A percentile compares a stretch with the other conserved stretches of the same genome.
phyloP scores from a whole-genome alignment of 2,329 filamentous ascomycete genomes.

The Aspergillus sp. region DNA sequence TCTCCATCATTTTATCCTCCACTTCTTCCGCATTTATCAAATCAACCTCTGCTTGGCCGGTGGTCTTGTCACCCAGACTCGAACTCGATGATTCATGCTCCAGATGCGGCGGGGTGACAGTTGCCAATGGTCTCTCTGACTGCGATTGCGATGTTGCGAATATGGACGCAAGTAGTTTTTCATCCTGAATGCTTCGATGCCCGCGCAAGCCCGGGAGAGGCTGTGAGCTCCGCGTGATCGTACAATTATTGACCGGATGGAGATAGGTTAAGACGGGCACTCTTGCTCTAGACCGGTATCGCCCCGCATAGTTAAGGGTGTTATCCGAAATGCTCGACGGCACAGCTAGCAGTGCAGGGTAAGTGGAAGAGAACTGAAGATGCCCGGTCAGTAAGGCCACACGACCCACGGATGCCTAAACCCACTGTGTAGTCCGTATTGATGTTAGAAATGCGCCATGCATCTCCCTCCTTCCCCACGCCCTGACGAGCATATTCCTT shows the following conservation, averaged over 20 bases:
- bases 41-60: slow-evolving; percentile 39
- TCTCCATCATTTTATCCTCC: slow-evolving; percentile 58
- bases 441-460: slow-evolving; percentile 84
- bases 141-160: slow-evolving; percentile 71
- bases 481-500: slow-evolving; percentile 82
- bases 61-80: slow-evolving; percentile 41
- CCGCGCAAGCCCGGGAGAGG: slow-evolving; percentile 76
- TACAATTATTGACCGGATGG: slow-evolving; percentile 94
- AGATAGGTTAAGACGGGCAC: slow-evolving; percentile 88
- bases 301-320: slow-evolving; percentile 82
- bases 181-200: slow-evolving; percentile 90
- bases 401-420: not conserved
- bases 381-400: slow-evolving; percentile 13
- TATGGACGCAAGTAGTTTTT: slow-evolving; percentile 84
- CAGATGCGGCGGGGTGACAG: slow-evolving; percentile 27
- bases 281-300: slow-evolving; percentile 78
- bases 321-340: slow-evolving; percentile 92
- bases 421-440: slow-evolving; percentile 70
- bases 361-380: slow-evolving; percentile 74
- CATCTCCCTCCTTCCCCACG: slow-evolving; percentile 67
- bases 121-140: slow-evolving; percentile 34
- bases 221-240: slow-evolving; percentile 89
- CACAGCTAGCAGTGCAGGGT: slow-evolving; percentile 75
- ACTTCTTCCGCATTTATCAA: slow-evolving; percentile 54
- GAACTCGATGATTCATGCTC: slow-evolving; percentile 35